These are phyloP conservation scores for Plasmopara halstedii DNA, from an alignment of 352 stramenopile species.

Conservation along the genomic window DNA sequence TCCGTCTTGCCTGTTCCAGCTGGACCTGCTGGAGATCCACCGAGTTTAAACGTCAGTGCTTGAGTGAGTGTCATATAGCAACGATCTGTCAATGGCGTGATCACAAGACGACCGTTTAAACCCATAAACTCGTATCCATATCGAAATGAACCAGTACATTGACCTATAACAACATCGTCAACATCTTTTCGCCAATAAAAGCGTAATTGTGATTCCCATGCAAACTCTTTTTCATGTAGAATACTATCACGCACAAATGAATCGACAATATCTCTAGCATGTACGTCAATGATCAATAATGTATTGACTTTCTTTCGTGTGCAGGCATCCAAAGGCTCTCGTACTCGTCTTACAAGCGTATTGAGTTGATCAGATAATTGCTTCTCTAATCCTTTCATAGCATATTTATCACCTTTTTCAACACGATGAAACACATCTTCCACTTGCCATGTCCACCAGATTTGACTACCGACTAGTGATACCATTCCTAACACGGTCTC, in stretches of 20 bases:
- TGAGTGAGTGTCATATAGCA: slow-evolving; percentile 94
- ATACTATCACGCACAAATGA: slow-evolving; percentile 88
- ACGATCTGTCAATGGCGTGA: slow-evolving; percentile 89
- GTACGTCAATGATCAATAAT: slow-evolving; percentile 86
- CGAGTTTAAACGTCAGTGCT: slow-evolving; percentile 89
- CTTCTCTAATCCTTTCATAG: slow-evolving; percentile 89
- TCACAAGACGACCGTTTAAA: slow-evolving; percentile 86
- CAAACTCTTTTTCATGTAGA: slow-evolving; percentile 86
- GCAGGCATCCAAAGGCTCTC: slow-evolving; percentile 76
- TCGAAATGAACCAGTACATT: slow-evolving; percentile 88
- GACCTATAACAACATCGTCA: slow-evolving; percentile 84
- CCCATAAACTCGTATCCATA: slow-evolving; percentile 95
- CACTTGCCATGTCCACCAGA: slow-evolving; percentile 93
- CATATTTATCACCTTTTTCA: slow-evolving; percentile 88
- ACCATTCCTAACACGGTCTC: slow-evolving; percentile 89
- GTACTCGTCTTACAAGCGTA: slow-evolving; percentile 86
- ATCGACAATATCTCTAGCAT: slow-evolving; percentile 86
- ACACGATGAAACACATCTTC: slow-evolving; percentile 90
- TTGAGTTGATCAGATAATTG: slow-evolving; percentile 88
- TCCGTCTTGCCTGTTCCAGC: slow-evolving; percentile 91
- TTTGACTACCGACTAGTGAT: slow-evolving; percentile 86
- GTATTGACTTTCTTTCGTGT: slow-evolving; percentile 92
- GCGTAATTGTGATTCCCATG: slow-evolving; percentile 84
- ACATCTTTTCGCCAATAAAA: slow-evolving; percentile 91
- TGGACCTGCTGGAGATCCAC: slow-evolving; percentile 82